Conservation (phyloP, 306 rosid genomes). For the Trifolium subterraneum region DNA sequence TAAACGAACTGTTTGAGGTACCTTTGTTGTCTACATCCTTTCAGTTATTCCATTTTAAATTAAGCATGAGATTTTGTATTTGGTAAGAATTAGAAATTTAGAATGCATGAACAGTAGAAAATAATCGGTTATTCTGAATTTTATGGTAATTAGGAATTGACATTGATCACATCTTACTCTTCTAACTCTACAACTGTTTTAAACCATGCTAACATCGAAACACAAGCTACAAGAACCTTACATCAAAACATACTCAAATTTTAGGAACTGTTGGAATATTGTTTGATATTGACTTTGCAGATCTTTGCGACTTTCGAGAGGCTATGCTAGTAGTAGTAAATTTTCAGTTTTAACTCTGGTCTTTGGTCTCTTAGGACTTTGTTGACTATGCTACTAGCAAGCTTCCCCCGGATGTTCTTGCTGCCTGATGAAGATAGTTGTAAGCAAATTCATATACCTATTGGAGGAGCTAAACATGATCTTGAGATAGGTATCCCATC, state of each 20-base stretch:
- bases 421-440: slow-evolving; percentile 47
- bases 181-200: neutral
- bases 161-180: slow-evolving; percentile 29
- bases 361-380: slow-evolving; percentile 52
- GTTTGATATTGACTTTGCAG: slow-evolving; percentile 38
- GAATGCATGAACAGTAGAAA: slow-evolving; percentile 16
- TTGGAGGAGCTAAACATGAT: slow-evolving; percentile 49
- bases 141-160: slow-evolving; percentile 4
- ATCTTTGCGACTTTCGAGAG: slow-evolving; percentile 41
- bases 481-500: slow-evolving; percentile 39
- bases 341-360: slow-evolving; percentile 41
- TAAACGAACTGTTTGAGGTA: slow-evolving; percentile 97
- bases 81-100: slow-evolving; percentile 27
- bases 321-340: slow-evolving; percentile 34
- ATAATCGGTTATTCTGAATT: slow-evolving; percentile 3
- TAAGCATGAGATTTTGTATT: slow-evolving; percentile 29
- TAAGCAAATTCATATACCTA: slow-evolving; percentile 34
- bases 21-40: slow-evolving; percentile 35
- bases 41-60: slow-evolving; percentile 22
- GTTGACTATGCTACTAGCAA: slow-evolving; percentile 46
- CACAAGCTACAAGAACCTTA: slow-evolving; percentile 30
- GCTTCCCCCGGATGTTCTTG: slow-evolving; percentile 39
- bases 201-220: slow-evolving; percentile 14
- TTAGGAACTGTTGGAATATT: slow-evolving; percentile 37
- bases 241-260: slow-evolving; percentile 38